Percentiles rank a stretch among this genome's conserved stretches.
Evolutionary conservation across 2,329 filamentous ascomycete genomes (phyloP).

Genomic region (Cryoendolithus antarcticus): DNA sequence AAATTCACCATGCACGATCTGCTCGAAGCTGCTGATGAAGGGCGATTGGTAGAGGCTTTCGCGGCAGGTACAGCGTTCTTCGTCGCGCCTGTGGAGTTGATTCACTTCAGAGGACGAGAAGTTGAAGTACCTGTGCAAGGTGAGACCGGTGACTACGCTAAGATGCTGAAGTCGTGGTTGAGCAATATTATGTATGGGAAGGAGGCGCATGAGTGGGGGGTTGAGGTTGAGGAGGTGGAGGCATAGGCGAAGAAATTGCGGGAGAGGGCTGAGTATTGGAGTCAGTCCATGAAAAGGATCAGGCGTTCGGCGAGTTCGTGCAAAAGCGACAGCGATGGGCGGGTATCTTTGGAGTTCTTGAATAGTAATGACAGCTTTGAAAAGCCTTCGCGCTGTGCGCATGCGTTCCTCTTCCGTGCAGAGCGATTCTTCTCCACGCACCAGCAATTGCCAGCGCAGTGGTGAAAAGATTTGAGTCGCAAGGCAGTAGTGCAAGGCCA

Average conservation of each 20-base stretch:
- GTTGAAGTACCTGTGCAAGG: slow-evolving; percentile 32
- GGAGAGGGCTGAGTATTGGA: too few relatives aligned
- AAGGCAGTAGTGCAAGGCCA: too few relatives aligned
- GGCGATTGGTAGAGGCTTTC: slow-evolving; percentile 71
- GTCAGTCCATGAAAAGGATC: too few relatives aligned
- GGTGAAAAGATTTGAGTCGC: too few relatives aligned
- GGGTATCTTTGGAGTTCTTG: too few relatives aligned
- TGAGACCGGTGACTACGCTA: slow-evolving; percentile 30
- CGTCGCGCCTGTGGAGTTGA: slow-evolving; percentile 32
- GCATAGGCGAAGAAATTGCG: background rate
- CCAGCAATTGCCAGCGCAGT: too few relatives aligned
- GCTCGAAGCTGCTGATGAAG: slow-evolving; percentile 57
- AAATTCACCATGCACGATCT: slow-evolving; percentile 74
- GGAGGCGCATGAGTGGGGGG: slow-evolving; percentile 35
- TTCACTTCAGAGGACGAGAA: slow-evolving; percentile 34
- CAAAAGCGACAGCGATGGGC: too few relatives aligned
- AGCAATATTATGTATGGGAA: slow-evolving; percentile 38
- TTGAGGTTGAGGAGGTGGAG: slow-evolving; percentile 6
- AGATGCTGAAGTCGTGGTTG: slow-evolving; percentile 32
- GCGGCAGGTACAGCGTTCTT: slow-evolving; percentile 68
- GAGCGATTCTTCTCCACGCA: too few relatives aligned
- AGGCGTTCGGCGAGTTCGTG: too few relatives aligned
- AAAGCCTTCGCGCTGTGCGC: too few relatives aligned
- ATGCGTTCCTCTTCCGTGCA: too few relatives aligned
- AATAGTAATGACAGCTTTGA: too few relatives aligned